Percentiles rank a stretch among this genome's conserved stretches.
phyloP scores from a whole-genome alignment of 805 yeast genomes.

The Wickerhamiella parazyma region DNA sequence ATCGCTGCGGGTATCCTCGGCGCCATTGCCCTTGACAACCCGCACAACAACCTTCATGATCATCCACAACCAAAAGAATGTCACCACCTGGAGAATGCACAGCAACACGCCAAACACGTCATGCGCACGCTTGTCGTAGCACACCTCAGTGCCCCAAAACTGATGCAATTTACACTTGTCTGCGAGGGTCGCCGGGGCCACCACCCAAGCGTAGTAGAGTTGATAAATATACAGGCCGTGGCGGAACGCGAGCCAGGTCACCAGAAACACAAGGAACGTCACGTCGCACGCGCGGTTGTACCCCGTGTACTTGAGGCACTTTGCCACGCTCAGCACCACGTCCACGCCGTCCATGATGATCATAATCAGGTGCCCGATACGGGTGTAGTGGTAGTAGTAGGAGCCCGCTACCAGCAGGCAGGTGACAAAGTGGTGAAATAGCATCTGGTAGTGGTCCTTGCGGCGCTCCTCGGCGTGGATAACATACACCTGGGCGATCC shows the following conservation, averaged over 20 bases:
- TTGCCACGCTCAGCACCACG: conserved; percentile 55
- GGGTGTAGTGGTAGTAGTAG: conserved; percentile 55
- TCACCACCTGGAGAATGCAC: conserved; percentile 51
- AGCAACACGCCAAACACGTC: conserved; percentile 41
- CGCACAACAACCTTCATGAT: conserved; percentile 56
- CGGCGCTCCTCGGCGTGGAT: conserved; percentile 66
- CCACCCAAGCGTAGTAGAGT: conserved; percentile 42
- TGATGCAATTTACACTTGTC: conserved; percentile 19
- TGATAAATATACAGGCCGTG: conserved; percentile 63
- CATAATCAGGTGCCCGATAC: conserved; percentile 67
- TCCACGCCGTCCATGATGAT: conserved; percentile 78
- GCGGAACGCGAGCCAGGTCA: conserved; percentile 56
- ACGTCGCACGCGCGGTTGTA: conserved; percentile 46
- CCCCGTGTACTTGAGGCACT: conserved; percentile 63
- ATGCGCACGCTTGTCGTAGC: conserved; percentile 25
- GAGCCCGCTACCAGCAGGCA: conserved; percentile 53
- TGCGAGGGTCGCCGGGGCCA: conserved; percentile 28
- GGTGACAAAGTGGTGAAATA: conserved; percentile 77
- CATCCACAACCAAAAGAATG: conserved; percentile 60
- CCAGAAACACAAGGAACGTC: conserved; percentile 52
- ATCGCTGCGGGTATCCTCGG: conserved; percentile 81
- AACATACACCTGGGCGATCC: conserved; percentile 70
- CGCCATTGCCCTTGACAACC: conserved; percentile 58
- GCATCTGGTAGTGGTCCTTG: conserved; percentile 78
- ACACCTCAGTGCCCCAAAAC: conserved; percentile 22